These are phyloP conservation scores for Cladosporium phlei DNA, from an alignment of 2,329 filamentous ascomycete genomes.

Conservation along the genomic window DNA sequence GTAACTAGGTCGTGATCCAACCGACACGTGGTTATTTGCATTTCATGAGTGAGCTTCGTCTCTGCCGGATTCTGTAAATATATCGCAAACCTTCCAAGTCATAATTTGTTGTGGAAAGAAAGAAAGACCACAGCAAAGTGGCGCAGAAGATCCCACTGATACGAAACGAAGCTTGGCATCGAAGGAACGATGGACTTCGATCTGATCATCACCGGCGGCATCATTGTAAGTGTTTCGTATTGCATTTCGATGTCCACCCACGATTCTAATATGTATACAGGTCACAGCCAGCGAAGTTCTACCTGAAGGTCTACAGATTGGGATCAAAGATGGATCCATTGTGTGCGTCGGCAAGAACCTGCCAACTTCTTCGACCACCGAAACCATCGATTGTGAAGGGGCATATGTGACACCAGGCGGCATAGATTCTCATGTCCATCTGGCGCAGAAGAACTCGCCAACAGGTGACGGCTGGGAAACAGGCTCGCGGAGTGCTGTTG, in stretches of 20 bases:
- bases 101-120: too few species aligned
- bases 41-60: too few species aligned
- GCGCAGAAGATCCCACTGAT: too few species aligned
- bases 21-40: neutral
- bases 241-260: neutral
- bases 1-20: neutral
- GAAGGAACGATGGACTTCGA: constrained; percentile 31
- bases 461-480: constrained; percentile 44
- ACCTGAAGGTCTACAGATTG: constrained; percentile 42
- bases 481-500: constrained; percentile 52
- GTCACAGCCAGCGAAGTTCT: constrained; percentile 46
- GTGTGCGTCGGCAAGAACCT: constrained; percentile 40
- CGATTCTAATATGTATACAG: constrained; percentile 26
- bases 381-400: constrained; percentile 43
- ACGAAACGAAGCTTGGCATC: too few species aligned
- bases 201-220: constrained; percentile 39
- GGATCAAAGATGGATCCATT: constrained; percentile 45
- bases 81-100: too few species aligned
- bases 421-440: constrained; percentile 48
- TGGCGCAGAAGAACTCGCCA: constrained; percentile 42
- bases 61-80: too few species aligned
- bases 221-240: constrained; percentile 28
- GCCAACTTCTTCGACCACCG: constrained; percentile 29
- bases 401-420: constrained; percentile 46
- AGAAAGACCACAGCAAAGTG: too few species aligned